These are phyloP conservation scores for Staphylotrichum longicolle DNA, from an alignment of 495 filamentous ascomycete species.

Conservation along the genomic window DNA sequence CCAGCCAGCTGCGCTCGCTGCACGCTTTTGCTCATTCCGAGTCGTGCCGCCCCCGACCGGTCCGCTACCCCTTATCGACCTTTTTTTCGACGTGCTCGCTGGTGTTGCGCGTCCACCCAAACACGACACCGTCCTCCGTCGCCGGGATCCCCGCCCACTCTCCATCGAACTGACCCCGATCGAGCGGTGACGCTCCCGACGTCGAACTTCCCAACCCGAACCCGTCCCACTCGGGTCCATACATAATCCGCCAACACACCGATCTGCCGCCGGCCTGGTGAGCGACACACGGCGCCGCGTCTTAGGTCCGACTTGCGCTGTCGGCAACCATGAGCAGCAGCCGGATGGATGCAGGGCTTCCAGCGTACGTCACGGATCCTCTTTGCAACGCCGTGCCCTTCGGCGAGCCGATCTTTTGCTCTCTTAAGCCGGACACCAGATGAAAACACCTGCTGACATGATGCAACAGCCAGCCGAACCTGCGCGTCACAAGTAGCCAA, in stretches of 20 bases:
- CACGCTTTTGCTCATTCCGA: slow-evolving; percentile 15
- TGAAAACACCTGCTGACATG: slow-evolving; percentile 23
- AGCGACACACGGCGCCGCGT: slow-evolving; percentile 19
- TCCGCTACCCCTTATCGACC: slow-evolving; percentile 10
- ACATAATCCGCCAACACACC: background rate
- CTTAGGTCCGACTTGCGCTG: slow-evolving; percentile 19
- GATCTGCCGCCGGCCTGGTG: slow-evolving; percentile 19
- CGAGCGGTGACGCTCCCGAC: slow-evolving; percentile 5
- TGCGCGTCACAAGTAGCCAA: slow-evolving; percentile 63
- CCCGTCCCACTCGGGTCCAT: background rate
- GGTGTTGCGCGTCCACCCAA: slow-evolving; percentile 17
- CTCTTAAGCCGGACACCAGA: background rate
- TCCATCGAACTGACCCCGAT: slow-evolving; percentile 5
- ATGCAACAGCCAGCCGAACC: slow-evolving; percentile 54
- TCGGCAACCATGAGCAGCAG: slow-evolving; percentile 33
- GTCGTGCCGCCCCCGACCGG: slow-evolving; percentile 16
- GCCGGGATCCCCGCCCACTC: background rate
- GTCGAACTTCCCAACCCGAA: background rate
- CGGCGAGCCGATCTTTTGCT: background rate
- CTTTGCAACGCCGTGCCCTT: background rate
- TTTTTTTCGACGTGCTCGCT: background rate
- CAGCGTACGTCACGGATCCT: slow-evolving; percentile 30
- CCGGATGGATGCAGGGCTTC: slow-evolving; percentile 33
- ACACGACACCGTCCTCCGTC: background rate
- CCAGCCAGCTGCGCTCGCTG: slow-evolving; percentile 13